Conservation (phyloP, 345 rosid genomes). For the Euclidium syriacum region DNA sequence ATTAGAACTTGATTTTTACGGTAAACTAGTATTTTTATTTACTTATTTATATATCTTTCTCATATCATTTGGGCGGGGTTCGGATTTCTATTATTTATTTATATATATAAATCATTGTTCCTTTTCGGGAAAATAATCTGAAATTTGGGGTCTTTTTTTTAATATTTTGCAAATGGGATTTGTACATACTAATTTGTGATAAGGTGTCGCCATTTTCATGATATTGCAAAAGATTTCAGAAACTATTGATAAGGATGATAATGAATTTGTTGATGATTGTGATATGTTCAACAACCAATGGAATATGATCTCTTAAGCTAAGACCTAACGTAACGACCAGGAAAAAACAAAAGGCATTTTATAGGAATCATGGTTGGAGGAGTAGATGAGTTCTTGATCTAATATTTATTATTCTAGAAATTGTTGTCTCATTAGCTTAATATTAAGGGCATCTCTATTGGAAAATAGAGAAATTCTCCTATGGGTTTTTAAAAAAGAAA, state of each 20-base stretch:
- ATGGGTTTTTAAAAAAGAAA: too few species aligned
- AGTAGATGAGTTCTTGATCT: background rate
- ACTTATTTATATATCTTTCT: background rate
- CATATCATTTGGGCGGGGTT: slow-evolving; percentile 3
- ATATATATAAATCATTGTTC: slow-evolving; percentile 2
- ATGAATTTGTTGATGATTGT: background rate
- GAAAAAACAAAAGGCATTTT: background rate
- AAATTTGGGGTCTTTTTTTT: slow-evolving; percentile 1
- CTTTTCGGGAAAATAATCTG: background rate
- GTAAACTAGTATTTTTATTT: too few species aligned
- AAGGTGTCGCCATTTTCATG: background rate
- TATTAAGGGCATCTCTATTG: too few species aligned
- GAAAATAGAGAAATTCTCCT: too few species aligned
- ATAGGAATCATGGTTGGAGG: background rate
- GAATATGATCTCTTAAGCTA: background rate
- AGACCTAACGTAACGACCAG: background rate
- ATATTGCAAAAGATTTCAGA: slow-evolving; percentile 10
- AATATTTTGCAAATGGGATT: slow-evolving; percentile 6
- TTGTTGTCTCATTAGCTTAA: too few species aligned
- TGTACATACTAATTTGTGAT: slow-evolving; percentile 20
- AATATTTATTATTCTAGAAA: background rate
- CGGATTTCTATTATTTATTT: slow-evolving; percentile 1
- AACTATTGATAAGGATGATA: background rate
- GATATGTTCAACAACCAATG: background rate
- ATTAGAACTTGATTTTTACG: slow-evolving; percentile 48